These are phyloP conservation scores for Daldinia concentrica DNA, from an alignment of 495 filamentous ascomycete species.

Conservation along the genomic window DNA sequence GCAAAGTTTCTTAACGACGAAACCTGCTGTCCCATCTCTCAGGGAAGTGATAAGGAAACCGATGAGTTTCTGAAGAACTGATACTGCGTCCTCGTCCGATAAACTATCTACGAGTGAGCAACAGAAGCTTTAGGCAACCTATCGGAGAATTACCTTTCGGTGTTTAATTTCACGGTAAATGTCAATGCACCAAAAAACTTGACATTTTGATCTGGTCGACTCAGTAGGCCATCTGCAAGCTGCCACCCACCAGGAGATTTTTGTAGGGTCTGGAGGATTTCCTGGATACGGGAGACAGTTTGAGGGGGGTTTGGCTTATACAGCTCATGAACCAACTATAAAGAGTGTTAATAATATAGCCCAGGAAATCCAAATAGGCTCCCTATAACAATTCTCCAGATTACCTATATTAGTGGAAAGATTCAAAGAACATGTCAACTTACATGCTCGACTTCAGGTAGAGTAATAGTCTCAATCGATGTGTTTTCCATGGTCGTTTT, in stretches of 20 bases:
- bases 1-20: conserved; percentile 85
- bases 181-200: conserved; percentile 95
- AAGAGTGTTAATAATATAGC: not conserved
- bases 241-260: conserved; percentile 83
- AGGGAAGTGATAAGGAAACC: conserved; percentile 71
- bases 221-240: conserved; percentile 77
- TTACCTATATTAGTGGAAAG: not conserved
- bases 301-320: conserved; percentile 73
- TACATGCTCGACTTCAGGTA: conserved; percentile 45
- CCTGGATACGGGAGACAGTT: conserved; percentile 73
- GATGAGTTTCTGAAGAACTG: conserved; percentile 75
- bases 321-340: conserved; percentile 69
- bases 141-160: conserved; percentile 68
- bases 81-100: conserved; percentile 65
- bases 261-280: conserved; percentile 79
- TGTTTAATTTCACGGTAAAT: conserved; percentile 90
- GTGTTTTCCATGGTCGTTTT: conserved; percentile 41
- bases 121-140: not conserved
- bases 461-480: conserved; percentile 34
- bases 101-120: conserved; percentile 63
- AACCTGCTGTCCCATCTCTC: conserved; percentile 63
- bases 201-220: conserved; percentile 71
- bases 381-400: not conserved
- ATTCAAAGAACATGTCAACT: conserved; percentile 3
- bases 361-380: not conserved